These are phyloP conservation scores for Penicillium sp. DNA, from an alignment of 2,329 filamentous ascomycete species.

Conservation along the genomic window DNA sequence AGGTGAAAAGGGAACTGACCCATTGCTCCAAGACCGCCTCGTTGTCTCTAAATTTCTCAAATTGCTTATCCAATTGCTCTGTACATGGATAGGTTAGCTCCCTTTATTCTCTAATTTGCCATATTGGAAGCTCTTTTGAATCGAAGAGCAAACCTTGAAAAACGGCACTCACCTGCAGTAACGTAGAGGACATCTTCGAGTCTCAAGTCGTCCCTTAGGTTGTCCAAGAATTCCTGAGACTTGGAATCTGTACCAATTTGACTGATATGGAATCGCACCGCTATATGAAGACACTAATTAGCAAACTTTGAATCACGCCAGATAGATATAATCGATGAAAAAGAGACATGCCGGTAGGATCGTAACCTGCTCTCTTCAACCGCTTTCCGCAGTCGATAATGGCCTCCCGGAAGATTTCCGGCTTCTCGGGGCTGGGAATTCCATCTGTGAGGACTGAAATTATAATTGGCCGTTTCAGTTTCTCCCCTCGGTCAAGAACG, in stretches of 20 bases:
- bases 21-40: not conserved
- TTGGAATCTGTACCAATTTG: not conserved
- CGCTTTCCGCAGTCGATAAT: not conserved
- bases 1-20: not conserved
- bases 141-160: not conserved
- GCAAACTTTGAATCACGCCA: not conserved
- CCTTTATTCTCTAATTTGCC: not conserved
- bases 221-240: not conserved
- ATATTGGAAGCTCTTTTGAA: not conserved
- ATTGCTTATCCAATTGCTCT: constrained; percentile 1
- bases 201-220: not conserved
- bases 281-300: not conserved
- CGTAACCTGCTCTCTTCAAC: not conserved
- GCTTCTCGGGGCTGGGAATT: not conserved
- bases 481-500: not conserved
- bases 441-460: constrained; percentile 3
- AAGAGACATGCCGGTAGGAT: not conserved
- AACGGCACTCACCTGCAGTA: not conserved
- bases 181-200: not conserved
- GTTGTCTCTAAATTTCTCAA: not conserved
- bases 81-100: not conserved
- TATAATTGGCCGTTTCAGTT: not conserved
- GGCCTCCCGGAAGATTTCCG: not conserved
- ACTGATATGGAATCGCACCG: constrained; percentile 4
- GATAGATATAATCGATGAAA: not conserved